Conservation (phyloP, 1,284 basidiomycete genomes). For the Rhodofomes roseus region DNA sequence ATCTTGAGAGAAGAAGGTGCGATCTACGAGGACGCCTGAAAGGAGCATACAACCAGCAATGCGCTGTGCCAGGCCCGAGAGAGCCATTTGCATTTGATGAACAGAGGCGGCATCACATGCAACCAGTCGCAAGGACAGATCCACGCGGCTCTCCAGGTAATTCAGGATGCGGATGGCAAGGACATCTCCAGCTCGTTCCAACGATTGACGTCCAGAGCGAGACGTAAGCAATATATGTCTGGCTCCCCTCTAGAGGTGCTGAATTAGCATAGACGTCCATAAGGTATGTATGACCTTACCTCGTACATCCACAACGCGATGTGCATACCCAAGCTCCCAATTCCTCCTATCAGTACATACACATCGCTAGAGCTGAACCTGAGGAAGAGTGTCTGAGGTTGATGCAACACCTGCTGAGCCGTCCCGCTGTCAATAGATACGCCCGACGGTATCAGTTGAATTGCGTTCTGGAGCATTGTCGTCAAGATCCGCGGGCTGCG, state of each 20-base stretch:
- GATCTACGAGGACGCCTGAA: constrained; percentile 30
- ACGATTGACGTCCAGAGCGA: constrained; percentile 24
- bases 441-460: no score
- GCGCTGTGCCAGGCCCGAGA: neutral
- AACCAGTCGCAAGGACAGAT: no score
- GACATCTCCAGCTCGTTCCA: no score
- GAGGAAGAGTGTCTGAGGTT: neutral
- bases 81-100: constrained; percentile 8
- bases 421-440: neutral
- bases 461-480: no score
- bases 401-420: neutral
- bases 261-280: neutral
- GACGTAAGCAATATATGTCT: constrained; percentile 35
- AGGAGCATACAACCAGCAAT: constrained; percentile 33
- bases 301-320: constrained; percentile 38
- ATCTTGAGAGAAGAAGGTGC: constrained; percentile 27
- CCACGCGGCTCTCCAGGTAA: no score
- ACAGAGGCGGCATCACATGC: no score
- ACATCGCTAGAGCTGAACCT: constrained; percentile 7
- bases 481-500: no score
- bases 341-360: constrained; percentile 20
- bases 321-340: constrained; percentile 25
- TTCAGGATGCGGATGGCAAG: no score
- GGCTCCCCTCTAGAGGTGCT: constrained; percentile 35
- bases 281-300: constrained; percentile 17